Evolutionary conservation across 2,329 filamentous ascomycete species (phyloP), one percentile per base, ranked within the genome.

Genomic region (Ophiosphaerella herpotricha): DNA sequence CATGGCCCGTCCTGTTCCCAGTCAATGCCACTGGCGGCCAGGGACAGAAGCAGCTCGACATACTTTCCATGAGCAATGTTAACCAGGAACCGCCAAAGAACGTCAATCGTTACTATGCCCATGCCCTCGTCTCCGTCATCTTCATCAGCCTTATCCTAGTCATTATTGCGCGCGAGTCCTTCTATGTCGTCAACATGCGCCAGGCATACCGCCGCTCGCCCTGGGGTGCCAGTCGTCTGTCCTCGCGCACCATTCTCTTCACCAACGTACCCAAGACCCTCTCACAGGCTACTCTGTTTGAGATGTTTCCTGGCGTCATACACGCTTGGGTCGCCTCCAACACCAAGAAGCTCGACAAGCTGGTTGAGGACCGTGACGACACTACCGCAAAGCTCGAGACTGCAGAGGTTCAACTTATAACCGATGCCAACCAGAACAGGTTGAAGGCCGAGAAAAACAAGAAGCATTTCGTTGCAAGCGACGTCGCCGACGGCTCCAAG

Each of bases 351-450:
- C 66, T 80, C 8, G 68, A 75, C 5, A 62, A 76, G 3, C 52
- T 78, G n/a, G 69, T 79, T 3, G 71, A 75, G 24, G 67, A 78
- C 47, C 71, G 77, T 18, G 74, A 78, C 49, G 71, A 73, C 23
- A 72, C 72, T 23, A 75, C 73, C 1, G 50, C 73, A 44, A 75
- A 75, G 46, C 64, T 80, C 12, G 78, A 80, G 52, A 64, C 63
- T 18, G 77, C 71, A 8, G 75, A 80, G 54, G 70, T 78, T 35
- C 74, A 78, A 55, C 64, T 79, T 18, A 70, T 74, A 26, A 69
- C 66, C 18, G 67, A 68, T 29, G 73, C 89, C 50, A 93, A 93
- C 74, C 79, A 79, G 46, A 83, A 83, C 14, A 86, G 89, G 43
- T 73, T 85, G 52, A 91, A 91, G 77, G 80, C 81, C 1, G 68